A percentile compares a stretch with the other conserved stretches of the same genome.
Evolutionary conservation across 495 filamentous ascomycete genomes (phyloP).

Genomic region (Podospora anserina): DNA sequence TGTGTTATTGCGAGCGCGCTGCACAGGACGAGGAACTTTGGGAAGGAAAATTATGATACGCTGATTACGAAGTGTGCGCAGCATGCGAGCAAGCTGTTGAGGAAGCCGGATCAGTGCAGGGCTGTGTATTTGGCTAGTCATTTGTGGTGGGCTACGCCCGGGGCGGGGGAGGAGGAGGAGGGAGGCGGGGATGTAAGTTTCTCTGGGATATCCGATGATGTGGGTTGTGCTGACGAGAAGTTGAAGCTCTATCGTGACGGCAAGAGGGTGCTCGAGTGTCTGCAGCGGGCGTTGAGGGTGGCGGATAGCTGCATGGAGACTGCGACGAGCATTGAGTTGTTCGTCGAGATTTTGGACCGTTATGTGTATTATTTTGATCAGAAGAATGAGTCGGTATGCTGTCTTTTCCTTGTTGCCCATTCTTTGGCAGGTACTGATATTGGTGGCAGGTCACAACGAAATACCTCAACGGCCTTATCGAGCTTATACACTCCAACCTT

Average conservation of each 20-base stretch:
- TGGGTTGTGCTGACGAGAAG: constrained; percentile 25
- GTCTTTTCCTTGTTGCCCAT: neutral
- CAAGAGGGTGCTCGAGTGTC: constrained; percentile 91
- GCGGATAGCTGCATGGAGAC: constrained; percentile 99
- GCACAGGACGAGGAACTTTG: constrained; percentile 80
- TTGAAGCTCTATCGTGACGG: constrained; percentile 88
- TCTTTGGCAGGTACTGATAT: neutral
- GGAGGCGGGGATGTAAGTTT: constrained; percentile 74
- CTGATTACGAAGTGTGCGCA: constrained; percentile 95
- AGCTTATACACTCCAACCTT: constrained; percentile 95
- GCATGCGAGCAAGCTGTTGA: constrained; percentile 93
- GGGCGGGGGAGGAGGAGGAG: constrained; percentile 73
- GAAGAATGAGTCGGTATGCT: constrained; percentile 87
- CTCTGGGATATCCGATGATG: neutral
- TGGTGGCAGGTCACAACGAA: constrained; percentile 78
- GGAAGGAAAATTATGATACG: constrained; percentile 96
- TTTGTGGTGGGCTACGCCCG: constrained; percentile 96
- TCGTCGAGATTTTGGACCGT: constrained; percentile 95
- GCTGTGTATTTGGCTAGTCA: constrained; percentile 95
- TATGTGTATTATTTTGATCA: constrained; percentile 99
- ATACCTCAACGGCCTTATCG: constrained; percentile 96
- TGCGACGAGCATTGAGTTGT: constrained; percentile 94
- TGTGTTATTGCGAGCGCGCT: constrained; percentile 89
- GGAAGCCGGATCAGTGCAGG: constrained; percentile 96
- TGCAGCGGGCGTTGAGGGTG: constrained; percentile 91